A percentile compares a stretch with the other conserved stretches of the same genome.
phyloP scores from a whole-genome alignment of 352 stramenopile genomes.

The Phytophthora pseudosyringae region DNA sequence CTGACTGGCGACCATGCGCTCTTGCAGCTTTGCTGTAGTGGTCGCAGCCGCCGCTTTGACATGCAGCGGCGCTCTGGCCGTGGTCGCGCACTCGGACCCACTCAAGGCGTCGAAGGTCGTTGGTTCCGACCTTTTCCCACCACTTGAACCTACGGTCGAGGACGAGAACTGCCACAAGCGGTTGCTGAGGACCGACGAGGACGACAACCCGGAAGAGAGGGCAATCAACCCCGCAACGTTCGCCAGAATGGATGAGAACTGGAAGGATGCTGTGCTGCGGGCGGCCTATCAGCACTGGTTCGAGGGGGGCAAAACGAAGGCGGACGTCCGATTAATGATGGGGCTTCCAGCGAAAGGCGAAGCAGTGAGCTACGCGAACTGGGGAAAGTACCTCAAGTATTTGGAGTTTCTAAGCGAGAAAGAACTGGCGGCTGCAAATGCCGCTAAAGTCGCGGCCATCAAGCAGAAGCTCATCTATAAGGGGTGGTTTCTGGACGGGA shows the following conservation, averaged over 20 bases:
- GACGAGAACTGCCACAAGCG: background rate
- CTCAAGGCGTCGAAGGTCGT: background rate
- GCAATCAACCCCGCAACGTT: background rate
- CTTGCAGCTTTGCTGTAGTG: too few species aligned
- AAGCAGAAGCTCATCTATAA: slow-evolving; percentile 14
- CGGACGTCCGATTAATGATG: slow-evolving; percentile 16
- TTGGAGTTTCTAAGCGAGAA: slow-evolving; percentile 20
- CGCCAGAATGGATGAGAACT: background rate
- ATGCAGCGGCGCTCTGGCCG: background rate
- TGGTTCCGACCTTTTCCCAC: background rate
- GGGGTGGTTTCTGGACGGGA: slow-evolving; percentile 20
- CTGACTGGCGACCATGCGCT: too few species aligned
- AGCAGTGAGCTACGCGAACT: slow-evolving; percentile 14
- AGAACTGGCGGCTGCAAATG: slow-evolving; percentile 8
- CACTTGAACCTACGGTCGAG: background rate
- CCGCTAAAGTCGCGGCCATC: slow-evolving; percentile 1
- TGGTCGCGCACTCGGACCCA: background rate
- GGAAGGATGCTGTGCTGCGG: slow-evolving; percentile 5
- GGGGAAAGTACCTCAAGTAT: slow-evolving; percentile 22
- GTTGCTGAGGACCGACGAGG: background rate
- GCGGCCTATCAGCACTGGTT: slow-evolving; percentile 24
- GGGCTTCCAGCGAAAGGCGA: slow-evolving; percentile 19
- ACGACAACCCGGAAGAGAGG: slow-evolving; percentile 13
- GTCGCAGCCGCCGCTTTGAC: background rate
- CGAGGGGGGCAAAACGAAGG: slow-evolving; percentile 14